A percentile compares a stretch with the other conserved stretches of the same genome.
Conservation (phyloP, 2,329 filamentous ascomycete genomes). For the Fusarium sp. region DNA sequence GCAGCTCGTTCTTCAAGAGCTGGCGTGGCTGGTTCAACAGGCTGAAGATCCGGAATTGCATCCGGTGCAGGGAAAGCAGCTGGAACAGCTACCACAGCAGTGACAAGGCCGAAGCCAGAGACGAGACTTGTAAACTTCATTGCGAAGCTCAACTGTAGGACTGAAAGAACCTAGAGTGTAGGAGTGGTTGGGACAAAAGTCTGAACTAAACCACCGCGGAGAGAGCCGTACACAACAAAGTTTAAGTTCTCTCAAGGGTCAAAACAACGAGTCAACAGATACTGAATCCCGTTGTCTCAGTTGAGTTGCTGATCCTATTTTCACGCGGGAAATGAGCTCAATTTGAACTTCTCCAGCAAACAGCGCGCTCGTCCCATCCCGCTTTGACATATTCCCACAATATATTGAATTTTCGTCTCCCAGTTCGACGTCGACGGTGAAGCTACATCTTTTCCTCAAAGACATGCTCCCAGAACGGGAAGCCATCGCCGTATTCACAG, state of each 20-base stretch:
- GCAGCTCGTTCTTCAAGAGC: conserved; percentile 53
- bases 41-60: not conserved
- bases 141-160: not conserved
- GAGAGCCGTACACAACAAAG: not conserved
- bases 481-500: conserved; percentile 29
- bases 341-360: conserved; percentile 31
- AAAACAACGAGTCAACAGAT: not conserved
- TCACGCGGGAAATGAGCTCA: conserved; percentile 20
- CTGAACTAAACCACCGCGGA: not conserved
- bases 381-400: not conserved
- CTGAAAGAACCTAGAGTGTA: not conserved
- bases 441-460: not conserved
- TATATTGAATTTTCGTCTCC: not conserved
- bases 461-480: conserved; percentile 31
- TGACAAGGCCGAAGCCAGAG: conserved; percentile 23
- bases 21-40: conserved; percentile 25
- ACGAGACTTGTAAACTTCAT: conserved; percentile 32
- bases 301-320: not conserved
- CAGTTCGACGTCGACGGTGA: conserved; percentile 13
- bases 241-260: not conserved
- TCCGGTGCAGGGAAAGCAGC: conserved; percentile 22
- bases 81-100: conserved; percentile 31
- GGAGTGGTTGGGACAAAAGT: not conserved
- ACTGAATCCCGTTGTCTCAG: conserved; percentile 15
- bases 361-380: not conserved